Conservation (phyloP, 2,329 filamentous ascomycete species). For the Diaporthe longicolla region DNA sequence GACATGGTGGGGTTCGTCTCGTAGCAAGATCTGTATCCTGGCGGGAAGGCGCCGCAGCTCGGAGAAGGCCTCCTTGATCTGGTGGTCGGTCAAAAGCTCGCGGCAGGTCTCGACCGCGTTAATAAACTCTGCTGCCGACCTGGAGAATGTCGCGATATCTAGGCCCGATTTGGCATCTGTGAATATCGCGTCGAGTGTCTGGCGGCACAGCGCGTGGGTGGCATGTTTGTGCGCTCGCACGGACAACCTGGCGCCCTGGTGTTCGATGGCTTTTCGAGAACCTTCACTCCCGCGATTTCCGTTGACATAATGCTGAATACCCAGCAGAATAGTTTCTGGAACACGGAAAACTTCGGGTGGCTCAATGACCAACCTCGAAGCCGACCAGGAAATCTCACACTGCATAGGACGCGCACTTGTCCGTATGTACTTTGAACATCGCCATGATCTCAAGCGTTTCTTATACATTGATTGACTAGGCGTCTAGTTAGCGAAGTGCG, state of each 20-base stretch:
- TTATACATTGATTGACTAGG: conserved; percentile 24
- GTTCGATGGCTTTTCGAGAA: neutral
- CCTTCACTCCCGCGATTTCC: neutral
- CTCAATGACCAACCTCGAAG: neutral
- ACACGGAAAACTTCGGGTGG: neutral
- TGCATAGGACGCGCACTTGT: neutral
- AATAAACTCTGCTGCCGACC: conserved; percentile 4
- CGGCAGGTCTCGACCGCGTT: conserved; percentile 4
- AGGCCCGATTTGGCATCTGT: neutral
- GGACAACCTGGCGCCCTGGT: neutral
- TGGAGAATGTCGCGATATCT: neutral
- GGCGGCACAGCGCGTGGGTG: neutral
- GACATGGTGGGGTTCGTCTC: conserved; percentile 18
- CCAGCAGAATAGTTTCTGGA: neutral
- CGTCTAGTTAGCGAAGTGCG: neutral
- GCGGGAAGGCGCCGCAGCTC: conserved; percentile 8
- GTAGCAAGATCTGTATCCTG: neutral
- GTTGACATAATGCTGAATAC: conserved; percentile 6
- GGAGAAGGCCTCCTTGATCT: neutral
- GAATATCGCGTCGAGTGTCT: neutral
- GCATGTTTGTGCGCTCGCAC: neutral
- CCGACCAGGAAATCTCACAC: neutral
- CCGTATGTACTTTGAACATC: conserved; percentile 5
- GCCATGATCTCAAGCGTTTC: conserved; percentile 19
- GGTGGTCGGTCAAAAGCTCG: neutral